phyloP scores from a whole-genome alignment of 371 early-diverging fungal species.

The Lichtheimia ramosa region DNA sequence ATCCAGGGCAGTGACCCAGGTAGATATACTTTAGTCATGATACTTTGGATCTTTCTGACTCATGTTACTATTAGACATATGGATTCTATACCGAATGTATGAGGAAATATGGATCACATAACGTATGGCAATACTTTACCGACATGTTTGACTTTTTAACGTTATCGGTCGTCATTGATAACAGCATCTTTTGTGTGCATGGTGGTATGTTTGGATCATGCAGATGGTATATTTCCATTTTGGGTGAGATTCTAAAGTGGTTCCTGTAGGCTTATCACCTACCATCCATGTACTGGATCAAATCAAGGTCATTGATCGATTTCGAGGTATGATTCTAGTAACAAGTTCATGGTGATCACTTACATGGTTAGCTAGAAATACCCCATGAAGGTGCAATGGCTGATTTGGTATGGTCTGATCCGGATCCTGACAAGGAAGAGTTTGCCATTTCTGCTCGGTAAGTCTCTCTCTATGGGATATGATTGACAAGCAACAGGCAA shows the following conservation, averaged over 20 bases:
- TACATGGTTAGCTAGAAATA: constrained; percentile 64
- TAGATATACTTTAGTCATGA: constrained; percentile 12
- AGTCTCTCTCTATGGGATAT: not conserved
- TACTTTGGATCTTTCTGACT: constrained; percentile 35
- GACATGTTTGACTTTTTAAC: constrained; percentile 96
- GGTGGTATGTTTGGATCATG: constrained; percentile 68
- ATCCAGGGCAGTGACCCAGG: constrained; percentile 88
- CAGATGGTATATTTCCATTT: not conserved
- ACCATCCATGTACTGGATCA: constrained; percentile 92
- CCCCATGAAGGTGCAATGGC: constrained; percentile 99
- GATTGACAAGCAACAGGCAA: not conserved
- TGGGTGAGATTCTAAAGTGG: not conserved
- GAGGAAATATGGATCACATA: constrained; percentile 83
- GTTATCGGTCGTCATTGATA: constrained; percentile 88
- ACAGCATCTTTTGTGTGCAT: constrained; percentile 94
- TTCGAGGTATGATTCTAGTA: constrained; percentile 65
- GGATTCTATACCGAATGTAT: constrained; percentile 98
- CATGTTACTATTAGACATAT: constrained; percentile 93
- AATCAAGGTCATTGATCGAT: constrained; percentile 88
- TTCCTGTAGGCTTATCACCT: constrained; percentile 79
- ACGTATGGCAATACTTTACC: constrained; percentile 93
- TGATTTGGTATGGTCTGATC: constrained; percentile 99
- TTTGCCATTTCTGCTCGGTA: constrained; percentile 86
- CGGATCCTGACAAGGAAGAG: constrained; percentile 78
- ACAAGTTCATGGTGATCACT: not conserved